These are phyloP conservation scores for Amaranthus palmeri DNA, from an alignment of 148 eudicot species.

Conservation along the genomic window DNA sequence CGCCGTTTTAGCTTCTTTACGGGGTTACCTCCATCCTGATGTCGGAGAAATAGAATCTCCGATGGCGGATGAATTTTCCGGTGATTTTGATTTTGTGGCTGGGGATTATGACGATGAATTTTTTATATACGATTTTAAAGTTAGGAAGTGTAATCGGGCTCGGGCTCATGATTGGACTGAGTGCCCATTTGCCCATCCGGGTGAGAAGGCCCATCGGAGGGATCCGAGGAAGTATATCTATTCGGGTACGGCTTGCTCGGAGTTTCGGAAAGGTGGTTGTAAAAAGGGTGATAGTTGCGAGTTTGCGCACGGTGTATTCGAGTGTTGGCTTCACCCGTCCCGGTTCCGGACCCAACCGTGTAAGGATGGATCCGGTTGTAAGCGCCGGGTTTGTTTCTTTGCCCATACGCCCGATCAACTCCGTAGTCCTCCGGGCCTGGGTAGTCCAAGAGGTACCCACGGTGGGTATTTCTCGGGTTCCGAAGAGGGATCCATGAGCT, in stretches of 20 bases:
- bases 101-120: slow-evolving; percentile 49
- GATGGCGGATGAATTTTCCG: slow-evolving; percentile 13
- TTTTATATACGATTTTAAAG: slow-evolving; percentile 74
- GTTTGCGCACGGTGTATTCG: slow-evolving; percentile 79
- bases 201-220: slow-evolving; percentile 76
- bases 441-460: slow-evolving; percentile 25
- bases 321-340: slow-evolving; percentile 82
- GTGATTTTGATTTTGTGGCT: slow-evolving; percentile 21
- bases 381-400: slow-evolving; percentile 67
- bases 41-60: background rate
- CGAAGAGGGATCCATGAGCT: slow-evolving; percentile 23
- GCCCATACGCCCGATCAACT: slow-evolving; percentile 75
- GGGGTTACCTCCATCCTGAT: slow-evolving; percentile 22
- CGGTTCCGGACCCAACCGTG: slow-evolving; percentile 78
- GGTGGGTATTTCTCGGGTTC: slow-evolving; percentile 22
- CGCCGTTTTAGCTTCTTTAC: slow-evolving; percentile 31
- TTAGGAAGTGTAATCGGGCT: slow-evolving; percentile 54
- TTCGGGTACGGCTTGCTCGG: slow-evolving; percentile 72
- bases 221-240: slow-evolving; percentile 59
- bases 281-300: slow-evolving; percentile 66
- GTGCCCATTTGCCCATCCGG: slow-evolving; percentile 78
- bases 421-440: slow-evolving; percentile 29
- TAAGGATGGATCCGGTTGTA: slow-evolving; percentile 60
- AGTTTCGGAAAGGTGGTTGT: slow-evolving; percentile 58
- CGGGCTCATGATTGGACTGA: slow-evolving; percentile 87